phyloP scores from a whole-genome alignment of 768 basidiomycete genomes.

The Amanita thiersii region DNA sequence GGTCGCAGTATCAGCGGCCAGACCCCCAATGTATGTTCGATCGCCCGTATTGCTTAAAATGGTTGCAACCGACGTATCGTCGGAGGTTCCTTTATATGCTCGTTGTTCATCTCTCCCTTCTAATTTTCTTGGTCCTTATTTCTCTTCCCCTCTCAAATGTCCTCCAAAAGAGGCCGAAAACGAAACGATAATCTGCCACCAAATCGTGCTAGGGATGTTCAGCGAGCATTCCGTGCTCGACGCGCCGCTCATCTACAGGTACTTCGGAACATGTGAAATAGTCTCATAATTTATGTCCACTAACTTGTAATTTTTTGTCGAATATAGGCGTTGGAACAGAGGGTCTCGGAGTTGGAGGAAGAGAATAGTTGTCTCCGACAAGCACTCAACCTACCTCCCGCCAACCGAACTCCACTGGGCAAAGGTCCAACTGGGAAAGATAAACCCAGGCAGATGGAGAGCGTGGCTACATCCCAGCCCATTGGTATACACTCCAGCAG shows the following conservation, averaged over 20 bases:
- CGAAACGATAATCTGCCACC: constrained; percentile 75
- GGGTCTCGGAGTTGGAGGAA: constrained; percentile 76
- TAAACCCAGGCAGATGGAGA: constrained; percentile 51
- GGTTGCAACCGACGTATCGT: constrained; percentile 8
- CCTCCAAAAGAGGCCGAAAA: constrained; percentile 83
- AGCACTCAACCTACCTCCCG: constrained; percentile 65
- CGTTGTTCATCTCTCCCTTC: constrained; percentile 10
- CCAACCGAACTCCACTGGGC: constrained; percentile 63
- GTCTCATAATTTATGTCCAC: constrained; percentile 22
- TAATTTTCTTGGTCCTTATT: constrained; percentile 22
- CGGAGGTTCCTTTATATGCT: constrained; percentile 26
- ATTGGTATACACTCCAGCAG: constrained; percentile 28
- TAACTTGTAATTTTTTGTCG: constrained; percentile 11
- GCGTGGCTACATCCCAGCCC: constrained; percentile 13
- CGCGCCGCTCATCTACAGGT: constrained; percentile 85
- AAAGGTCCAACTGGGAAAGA: constrained; percentile 87
- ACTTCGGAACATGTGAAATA: constrained; percentile 27
- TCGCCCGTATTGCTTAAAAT: constrained; percentile 10
- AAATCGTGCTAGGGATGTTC: constrained; percentile 81
- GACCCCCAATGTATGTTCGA: constrained; percentile 8
- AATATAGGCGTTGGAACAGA: constrained; percentile 66
- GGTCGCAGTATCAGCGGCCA: constrained; percentile 9
- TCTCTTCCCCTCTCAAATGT: constrained; percentile 37
- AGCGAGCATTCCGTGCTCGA: constrained; percentile 82
- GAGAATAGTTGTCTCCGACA: constrained; percentile 73